A percentile compares a stretch with the other conserved stretches of the same genome.
Evolutionary conservation across 768 basidiomycete species (phyloP).

Genomic region (Lactifluus volemus): DNA sequence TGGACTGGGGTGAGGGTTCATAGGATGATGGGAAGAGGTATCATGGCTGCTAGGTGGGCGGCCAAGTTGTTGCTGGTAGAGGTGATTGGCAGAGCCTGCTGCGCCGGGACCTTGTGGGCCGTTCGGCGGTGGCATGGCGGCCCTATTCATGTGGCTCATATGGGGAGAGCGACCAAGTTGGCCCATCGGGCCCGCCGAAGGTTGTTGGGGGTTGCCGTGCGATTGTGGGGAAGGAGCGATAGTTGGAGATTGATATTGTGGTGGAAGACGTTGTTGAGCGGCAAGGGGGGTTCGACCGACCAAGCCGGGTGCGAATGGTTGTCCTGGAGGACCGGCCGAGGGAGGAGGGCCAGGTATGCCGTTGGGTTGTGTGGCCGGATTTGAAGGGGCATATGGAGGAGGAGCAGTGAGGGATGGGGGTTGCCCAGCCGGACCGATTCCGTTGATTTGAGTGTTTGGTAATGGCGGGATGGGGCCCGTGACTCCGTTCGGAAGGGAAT

Average conservation of each 20-base stretch:
- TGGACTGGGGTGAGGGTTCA: conserved; percentile 49
- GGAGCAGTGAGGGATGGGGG: conserved; percentile 15
- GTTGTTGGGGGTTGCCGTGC: conserved; percentile 27
- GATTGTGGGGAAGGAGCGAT: conserved; percentile 55
- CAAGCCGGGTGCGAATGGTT: conserved; percentile 8
- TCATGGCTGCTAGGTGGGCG: conserved; percentile 55
- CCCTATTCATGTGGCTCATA: conserved; percentile 32
- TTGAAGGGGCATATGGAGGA: conserved; percentile 12
- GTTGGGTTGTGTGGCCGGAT: conserved; percentile 24
- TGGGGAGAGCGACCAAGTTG: conserved; percentile 48
- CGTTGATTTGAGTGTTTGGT: conserved; percentile 24
- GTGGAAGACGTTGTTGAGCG: conserved; percentile 33
- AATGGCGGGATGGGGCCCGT: conserved; percentile 13
- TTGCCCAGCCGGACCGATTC: conserved; percentile 23
- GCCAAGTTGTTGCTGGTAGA: conserved; percentile 36
- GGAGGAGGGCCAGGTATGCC: conserved; percentile 16
- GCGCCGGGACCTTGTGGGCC: conserved; percentile 33
- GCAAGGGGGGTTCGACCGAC: conserved; percentile 28
- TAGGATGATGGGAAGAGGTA: conserved; percentile 26
- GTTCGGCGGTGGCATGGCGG: conserved; percentile 42
- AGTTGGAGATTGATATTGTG: conserved; percentile 55
- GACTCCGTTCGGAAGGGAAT: conserved; percentile 22
- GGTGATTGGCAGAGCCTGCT: conserved; percentile 29
- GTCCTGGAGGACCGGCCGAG: conserved; percentile 10
- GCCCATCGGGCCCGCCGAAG: conserved; percentile 33